Evolutionary conservation across 1,139 yeast species (phyloP).

Genomic region (Candida sp.): DNA sequence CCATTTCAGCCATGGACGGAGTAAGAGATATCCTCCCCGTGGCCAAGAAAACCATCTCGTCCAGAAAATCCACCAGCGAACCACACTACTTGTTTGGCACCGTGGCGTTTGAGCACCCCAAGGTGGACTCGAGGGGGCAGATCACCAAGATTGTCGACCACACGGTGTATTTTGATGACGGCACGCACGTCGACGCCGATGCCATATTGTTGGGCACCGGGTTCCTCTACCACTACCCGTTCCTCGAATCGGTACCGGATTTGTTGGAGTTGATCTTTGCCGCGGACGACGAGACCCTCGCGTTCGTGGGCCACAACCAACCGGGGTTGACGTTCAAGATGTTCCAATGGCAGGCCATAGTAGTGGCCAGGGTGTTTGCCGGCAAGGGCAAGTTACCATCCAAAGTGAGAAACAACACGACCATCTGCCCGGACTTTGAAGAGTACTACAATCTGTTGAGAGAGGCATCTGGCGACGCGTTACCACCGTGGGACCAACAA

Average conservation of each 20-base stretch:
- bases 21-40: conserved; percentile 44
- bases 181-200: conserved; percentile 31
- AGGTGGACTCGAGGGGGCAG: conserved; percentile 29
- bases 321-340: conserved; percentile 44
- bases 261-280: conserved; percentile 43
- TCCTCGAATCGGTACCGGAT: conserved; percentile 30
- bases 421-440: conserved; percentile 25
- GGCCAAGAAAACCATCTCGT: conserved; percentile 27
- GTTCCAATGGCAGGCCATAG: conserved; percentile 47
- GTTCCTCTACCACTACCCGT: conserved; percentile 46
- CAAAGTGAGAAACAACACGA: conserved; percentile 24
- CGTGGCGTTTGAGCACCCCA: conserved; percentile 38
- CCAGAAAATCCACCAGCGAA: conserved; percentile 47
- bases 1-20: conserved; percentile 49
- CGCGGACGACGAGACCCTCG: conserved; percentile 35
- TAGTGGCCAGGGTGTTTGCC: conserved; percentile 35
- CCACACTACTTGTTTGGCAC: conserved; percentile 47
- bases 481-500: conserved; percentile 24
- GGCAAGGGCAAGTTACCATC: conserved; percentile 35
- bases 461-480: conserved; percentile 22
- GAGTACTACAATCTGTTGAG: conserved; percentile 26
- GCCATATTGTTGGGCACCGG: conserved; percentile 49
- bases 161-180: conserved; percentile 34
- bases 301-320: conserved; percentile 45
- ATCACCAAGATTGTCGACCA: conserved; percentile 27